Evolutionary conservation across 305 asterid genomes (phyloP).

Genomic region (Solanum hybrid): DNA sequence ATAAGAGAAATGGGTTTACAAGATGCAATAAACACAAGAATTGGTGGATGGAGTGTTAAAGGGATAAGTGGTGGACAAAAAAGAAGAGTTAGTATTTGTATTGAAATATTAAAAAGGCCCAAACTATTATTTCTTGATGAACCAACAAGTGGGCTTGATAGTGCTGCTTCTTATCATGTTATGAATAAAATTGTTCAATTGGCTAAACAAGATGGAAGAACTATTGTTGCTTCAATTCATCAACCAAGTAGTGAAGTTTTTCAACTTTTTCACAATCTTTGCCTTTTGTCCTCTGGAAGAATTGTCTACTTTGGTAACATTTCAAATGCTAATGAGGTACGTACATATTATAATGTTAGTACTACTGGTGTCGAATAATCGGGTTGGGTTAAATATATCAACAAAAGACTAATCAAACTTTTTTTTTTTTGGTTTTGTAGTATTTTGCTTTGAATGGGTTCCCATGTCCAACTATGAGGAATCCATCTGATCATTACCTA

Average conservation of each 20-base stretch:
- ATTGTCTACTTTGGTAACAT: slow-evolving; percentile 44
- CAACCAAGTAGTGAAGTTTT: slow-evolving; percentile 63
- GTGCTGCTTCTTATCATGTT: slow-evolving; percentile 56
- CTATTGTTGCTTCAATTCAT: slow-evolving; percentile 45
- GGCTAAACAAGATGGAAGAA: slow-evolving; percentile 24
- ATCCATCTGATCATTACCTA: slow-evolving; percentile 51
- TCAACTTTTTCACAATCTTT: slow-evolving; percentile 42
- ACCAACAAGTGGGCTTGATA: slow-evolving; percentile 62
- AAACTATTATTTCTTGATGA: slow-evolving; percentile 55
- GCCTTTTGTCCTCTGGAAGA: slow-evolving; percentile 47
- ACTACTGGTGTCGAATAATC: neutral
- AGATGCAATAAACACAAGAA: slow-evolving; percentile 39
- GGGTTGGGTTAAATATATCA: neutral
- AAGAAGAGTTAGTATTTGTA: slow-evolving; percentile 51
- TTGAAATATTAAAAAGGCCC: slow-evolving; percentile 46
- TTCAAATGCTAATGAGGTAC: slow-evolving; percentile 34
- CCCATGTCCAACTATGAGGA: slow-evolving; percentile 44
- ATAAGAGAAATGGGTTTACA: slow-evolving; percentile 51
- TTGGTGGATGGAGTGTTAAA: slow-evolving; percentile 49
- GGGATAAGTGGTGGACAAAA: slow-evolving; percentile 62
- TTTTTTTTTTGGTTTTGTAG: slow-evolving; percentile 8
- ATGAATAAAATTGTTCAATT: slow-evolving; percentile 35
- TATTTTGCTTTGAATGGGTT: slow-evolving; percentile 44
- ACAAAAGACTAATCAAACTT: neutral
- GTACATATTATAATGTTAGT: too few species aligned